A percentile compares a stretch with the other conserved stretches of the same genome.
Evolutionary conservation across 2,329 filamentous ascomycete genomes (phyloP).

Genomic region (Ceratocystis papillata): DNA sequence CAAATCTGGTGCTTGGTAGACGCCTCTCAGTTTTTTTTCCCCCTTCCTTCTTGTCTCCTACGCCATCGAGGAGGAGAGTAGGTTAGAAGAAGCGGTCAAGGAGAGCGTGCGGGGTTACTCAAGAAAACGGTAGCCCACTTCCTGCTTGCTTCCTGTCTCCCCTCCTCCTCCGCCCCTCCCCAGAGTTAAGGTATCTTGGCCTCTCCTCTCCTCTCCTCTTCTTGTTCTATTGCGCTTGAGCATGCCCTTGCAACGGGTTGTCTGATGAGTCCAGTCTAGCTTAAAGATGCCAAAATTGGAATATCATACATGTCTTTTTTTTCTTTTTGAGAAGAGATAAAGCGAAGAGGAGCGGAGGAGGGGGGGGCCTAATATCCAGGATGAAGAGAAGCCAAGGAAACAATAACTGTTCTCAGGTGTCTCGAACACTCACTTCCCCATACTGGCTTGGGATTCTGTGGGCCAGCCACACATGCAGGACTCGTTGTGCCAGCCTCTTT

Average conservation of each 20-base stretch:
- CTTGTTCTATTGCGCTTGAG: neutral
- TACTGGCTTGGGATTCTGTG: neutral
- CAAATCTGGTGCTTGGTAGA: neutral
- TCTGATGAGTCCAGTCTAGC: neutral
- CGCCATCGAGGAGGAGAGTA: neutral
- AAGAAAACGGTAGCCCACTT: neutral
- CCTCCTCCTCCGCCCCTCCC: neutral
- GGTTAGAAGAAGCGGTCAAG: conserved; percentile 3
- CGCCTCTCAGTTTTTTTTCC: neutral
- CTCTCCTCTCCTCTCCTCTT: neutral
- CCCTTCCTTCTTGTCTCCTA: neutral
- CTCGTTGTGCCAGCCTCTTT: conserved; percentile 4
- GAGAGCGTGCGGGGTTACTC: conserved; percentile 4
- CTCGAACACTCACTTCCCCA: conserved; percentile 4
- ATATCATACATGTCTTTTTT: neutral
- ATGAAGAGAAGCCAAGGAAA: neutral
- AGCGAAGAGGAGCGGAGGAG: neutral
- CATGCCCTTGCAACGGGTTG: neutral
- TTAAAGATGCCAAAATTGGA: neutral
- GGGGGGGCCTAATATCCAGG: neutral
- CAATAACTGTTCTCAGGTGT: conserved; percentile 5
- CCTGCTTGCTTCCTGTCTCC: neutral
- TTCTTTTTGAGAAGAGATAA: neutral
- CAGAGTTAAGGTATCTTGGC: neutral
- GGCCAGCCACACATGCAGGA: neutral